Percentiles rank a stretch among this genome's conserved stretches.
Conservation (phyloP, 2,329 filamentous ascomycete species). For the Botrytis pseudocinerea region DNA sequence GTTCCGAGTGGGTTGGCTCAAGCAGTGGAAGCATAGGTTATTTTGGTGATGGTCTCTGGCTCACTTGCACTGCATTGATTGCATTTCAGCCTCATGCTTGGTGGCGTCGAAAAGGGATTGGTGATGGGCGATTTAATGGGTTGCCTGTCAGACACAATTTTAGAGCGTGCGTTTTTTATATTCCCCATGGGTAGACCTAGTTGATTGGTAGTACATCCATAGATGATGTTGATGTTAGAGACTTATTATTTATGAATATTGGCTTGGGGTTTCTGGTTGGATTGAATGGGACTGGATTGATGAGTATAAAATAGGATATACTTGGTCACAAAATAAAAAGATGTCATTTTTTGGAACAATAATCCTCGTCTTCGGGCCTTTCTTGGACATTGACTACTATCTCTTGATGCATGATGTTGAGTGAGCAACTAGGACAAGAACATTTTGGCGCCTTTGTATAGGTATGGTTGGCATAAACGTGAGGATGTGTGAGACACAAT, state of each 20-base stretch:
- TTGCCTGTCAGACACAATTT: conserved; percentile 4
- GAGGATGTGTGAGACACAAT: background rate
- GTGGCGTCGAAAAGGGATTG: conserved; percentile 13
- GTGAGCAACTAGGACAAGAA: no score
- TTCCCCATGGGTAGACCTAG: conserved; percentile 7
- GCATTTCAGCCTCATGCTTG: conserved; percentile 14
- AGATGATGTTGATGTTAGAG: conserved; percentile 12
- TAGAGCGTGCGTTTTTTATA: conserved; percentile 12
- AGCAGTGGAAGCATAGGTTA: conserved; percentile 5
- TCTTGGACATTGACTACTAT: background rate
- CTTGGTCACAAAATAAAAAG: background rate
- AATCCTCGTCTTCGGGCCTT: background rate
- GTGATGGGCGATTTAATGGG: background rate
- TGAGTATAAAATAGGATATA: background rate
- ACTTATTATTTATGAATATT: conserved; percentile 4
- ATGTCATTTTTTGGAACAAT: background rate
- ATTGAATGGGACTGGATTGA: background rate
- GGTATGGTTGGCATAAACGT: background rate
- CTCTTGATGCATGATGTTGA: no score
- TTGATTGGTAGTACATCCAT: background rate
- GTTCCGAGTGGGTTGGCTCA: background rate
- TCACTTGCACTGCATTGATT: conserved; percentile 4
- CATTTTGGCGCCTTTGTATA: no score
- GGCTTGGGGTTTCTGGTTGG: background rate
- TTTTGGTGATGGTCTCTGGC: background rate